Percentiles rank a stretch among this genome's conserved stretches.
Conservation (phyloP, 1,284 basidiomycete species). For the Marasmius tenuissimus region DNA sequence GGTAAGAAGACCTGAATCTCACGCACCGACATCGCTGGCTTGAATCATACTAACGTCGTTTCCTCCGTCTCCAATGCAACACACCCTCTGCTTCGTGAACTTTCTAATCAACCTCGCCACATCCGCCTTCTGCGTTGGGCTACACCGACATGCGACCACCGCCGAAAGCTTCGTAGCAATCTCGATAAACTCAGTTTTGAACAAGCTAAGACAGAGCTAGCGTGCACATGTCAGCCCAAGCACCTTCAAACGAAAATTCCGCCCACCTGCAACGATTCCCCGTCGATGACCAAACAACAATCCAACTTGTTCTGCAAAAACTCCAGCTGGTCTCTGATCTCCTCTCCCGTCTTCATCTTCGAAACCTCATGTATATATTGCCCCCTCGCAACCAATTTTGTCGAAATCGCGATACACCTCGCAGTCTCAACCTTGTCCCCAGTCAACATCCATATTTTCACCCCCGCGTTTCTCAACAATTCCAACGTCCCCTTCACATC, state of each 20-base stretch:
- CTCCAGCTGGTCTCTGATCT: conserved; percentile 89
- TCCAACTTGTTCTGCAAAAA: conserved; percentile 94
- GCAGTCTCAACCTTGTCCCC: conserved; percentile 99
- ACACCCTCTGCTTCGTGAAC: conserved; percentile 92
- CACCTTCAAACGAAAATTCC: conserved; percentile 26
- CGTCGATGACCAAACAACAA: conserved; percentile 98
- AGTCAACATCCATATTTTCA: conserved; percentile 99
- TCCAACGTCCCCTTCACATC: conserved; percentile 95
- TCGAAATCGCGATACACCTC: conserved; percentile 96
- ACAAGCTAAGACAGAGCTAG: conserved; percentile 86
- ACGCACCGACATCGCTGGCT: conserved; percentile 89
- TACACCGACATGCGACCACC: conserved; percentile 97
- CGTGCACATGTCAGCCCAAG: conserved; percentile 26
- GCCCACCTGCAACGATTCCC: conserved; percentile 81
- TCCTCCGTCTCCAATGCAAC: conserved; percentile 95
- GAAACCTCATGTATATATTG: conserved; percentile 98
- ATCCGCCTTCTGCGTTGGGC: conserved; percentile 98
- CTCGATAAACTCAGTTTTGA: conserved; percentile 93
- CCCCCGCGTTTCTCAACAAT: conserved; percentile 90
- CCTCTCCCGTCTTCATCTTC: conserved; percentile 82
- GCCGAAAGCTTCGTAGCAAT: conserved; percentile 95
- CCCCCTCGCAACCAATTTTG: conserved; percentile 92
- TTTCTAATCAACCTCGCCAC: conserved; percentile 90
- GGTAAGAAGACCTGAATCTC: neutral
- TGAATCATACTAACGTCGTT: conserved; percentile 98